phyloP scores from a whole-genome alignment of 768 basidiomycete species.

The Tubosaeta sp. region DNA sequence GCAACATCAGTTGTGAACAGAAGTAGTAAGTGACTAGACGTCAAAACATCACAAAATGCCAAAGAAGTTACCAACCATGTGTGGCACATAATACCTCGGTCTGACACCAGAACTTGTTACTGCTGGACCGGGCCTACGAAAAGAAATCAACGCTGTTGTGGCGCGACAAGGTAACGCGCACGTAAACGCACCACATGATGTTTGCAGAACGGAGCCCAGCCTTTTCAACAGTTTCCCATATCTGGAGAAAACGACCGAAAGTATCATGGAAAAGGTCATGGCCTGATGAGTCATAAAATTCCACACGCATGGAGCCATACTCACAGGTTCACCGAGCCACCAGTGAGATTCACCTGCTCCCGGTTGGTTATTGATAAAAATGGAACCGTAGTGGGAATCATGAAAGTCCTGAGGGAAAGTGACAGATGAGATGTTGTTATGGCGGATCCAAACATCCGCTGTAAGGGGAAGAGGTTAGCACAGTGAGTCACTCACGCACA shows the following conservation, averaged over 20 bases:
- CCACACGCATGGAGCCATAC: constrained; percentile 10
- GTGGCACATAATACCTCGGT: constrained; percentile 13
- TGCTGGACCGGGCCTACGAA: constrained; percentile 7
- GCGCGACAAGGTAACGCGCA: background rate
- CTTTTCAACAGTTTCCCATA: constrained; percentile 83
- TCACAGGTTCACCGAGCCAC: constrained; percentile 87
- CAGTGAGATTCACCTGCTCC: constrained; percentile 60
- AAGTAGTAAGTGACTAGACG: background rate
- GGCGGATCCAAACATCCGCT: too few species aligned
- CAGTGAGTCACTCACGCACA: constrained; percentile 36
- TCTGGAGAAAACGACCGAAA: constrained; percentile 36
- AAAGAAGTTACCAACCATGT: constrained; percentile 9
- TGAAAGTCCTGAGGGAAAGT: constrained; percentile 65
- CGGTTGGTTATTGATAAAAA: constrained; percentile 64
- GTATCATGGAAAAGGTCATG: too few species aligned
- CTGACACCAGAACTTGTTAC: constrained; percentile 8
- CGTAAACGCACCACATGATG: constrained; percentile 72
- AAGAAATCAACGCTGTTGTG: background rate
- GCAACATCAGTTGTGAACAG: background rate
- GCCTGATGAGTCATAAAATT: too few species aligned
- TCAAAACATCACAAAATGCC: background rate
- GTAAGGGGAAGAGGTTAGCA: background rate
- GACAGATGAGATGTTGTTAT: background rate
- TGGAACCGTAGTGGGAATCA: constrained; percentile 55
- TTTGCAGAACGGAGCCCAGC: constrained; percentile 75